Conservation (phyloP, 2,329 filamentous ascomycete genomes). For the Cryphonectria parasitica region DNA sequence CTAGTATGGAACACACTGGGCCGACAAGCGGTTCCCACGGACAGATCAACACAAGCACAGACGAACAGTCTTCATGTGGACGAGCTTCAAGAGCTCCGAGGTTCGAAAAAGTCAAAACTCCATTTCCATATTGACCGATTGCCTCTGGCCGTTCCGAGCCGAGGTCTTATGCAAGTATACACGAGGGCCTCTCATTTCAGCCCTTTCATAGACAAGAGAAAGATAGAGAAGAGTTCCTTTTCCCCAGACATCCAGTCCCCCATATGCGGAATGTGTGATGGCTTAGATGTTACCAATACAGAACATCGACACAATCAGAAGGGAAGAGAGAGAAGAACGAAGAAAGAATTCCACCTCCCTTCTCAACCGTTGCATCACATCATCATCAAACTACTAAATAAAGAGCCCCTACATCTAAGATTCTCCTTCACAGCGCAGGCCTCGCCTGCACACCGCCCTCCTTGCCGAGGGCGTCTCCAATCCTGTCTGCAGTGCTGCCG, state of each 20-base stretch:
- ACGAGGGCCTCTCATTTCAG: not conserved
- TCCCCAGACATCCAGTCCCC: not conserved
- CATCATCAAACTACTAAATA: not conserved
- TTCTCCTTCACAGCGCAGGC: constrained; percentile 52
- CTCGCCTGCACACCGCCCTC: constrained; percentile 51
- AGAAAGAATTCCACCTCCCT: not conserved
- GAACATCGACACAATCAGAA: not conserved
- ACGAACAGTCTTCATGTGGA: not conserved
- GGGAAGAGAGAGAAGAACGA: not conserved
- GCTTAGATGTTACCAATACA: not conserved
- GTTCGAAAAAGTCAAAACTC: constrained; percentile 7
- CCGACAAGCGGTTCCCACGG: not conserved
- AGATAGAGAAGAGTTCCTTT: constrained; percentile 1
- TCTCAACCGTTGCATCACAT: not conserved
- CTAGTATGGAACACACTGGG: not conserved
- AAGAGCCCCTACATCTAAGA: not conserved
- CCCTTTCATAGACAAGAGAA: constrained; percentile 6
- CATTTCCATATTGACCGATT: constrained; percentile 13
- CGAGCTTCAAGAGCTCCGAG: not conserved
- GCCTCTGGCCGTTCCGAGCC: constrained; percentile 9
- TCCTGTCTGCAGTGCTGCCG: constrained; percentile 51
- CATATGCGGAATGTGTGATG: not conserved
- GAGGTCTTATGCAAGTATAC: constrained; percentile 19
- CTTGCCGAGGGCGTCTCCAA: constrained; percentile 54
- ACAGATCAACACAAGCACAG: too few species aligned